A percentile compares a stretch with the other conserved stretches of the same genome.
Conservation (phyloP, 2,329 filamentous ascomycete species). For the Westerdykella aurantiaca region DNA sequence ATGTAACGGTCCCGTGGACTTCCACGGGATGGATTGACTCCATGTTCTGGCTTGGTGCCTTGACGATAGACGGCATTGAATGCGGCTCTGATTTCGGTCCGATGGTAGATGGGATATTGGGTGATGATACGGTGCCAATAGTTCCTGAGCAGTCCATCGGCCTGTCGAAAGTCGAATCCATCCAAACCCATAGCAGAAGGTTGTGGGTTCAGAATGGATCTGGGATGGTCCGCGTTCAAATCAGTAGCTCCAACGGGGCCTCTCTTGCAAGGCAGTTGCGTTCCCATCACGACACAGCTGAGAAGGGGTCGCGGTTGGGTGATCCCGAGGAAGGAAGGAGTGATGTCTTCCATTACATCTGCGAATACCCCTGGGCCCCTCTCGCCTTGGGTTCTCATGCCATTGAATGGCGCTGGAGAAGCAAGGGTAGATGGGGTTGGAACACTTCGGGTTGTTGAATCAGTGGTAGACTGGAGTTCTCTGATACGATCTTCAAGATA, state of each 20-base stretch:
- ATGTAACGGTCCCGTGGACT: constrained; percentile 30
- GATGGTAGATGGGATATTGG: constrained; percentile 35
- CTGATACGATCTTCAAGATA: constrained; percentile 23
- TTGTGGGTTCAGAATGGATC: constrained; percentile 34
- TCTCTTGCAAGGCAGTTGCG: constrained; percentile 30
- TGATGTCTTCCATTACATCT: constrained; percentile 33
- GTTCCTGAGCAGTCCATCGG: constrained; percentile 27
- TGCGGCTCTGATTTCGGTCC: constrained; percentile 27
- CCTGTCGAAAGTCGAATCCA: constrained; percentile 26
- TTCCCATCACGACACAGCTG: constrained; percentile 33
- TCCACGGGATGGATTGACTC: constrained; percentile 1
- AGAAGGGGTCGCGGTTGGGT: constrained; percentile 28
- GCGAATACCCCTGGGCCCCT: constrained; percentile 21
- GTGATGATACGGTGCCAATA: constrained; percentile 32
- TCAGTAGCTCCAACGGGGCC: constrained; percentile 32
- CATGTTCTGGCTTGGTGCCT: constrained; percentile 18
- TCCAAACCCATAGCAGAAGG: constrained; percentile 22
- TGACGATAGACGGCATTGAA: constrained; percentile 31
- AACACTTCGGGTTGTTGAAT: too few species aligned
- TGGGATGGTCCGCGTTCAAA: constrained; percentile 32
- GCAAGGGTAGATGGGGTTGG: constrained; percentile 8
- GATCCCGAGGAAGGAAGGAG: constrained; percentile 32
- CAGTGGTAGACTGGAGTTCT: too few species aligned
- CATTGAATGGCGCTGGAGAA: constrained; percentile 23
- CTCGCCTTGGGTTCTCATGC: constrained; percentile 8